These are phyloP conservation scores for Choanephora cucurbitarum DNA, from an alignment of 371 early-diverging fungal genomes.

Conservation along the genomic window DNA sequence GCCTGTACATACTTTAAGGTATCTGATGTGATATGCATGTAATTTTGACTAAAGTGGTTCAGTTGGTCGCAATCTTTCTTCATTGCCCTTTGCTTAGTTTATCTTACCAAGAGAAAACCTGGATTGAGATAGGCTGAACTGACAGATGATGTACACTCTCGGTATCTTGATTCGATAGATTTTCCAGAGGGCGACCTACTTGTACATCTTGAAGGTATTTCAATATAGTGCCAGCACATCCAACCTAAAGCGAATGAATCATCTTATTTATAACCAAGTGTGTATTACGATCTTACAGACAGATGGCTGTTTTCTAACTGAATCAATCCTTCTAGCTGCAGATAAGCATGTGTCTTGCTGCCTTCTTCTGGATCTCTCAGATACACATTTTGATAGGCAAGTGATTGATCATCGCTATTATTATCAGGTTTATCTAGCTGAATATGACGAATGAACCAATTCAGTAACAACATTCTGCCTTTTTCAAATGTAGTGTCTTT, in stretches of 20 bases:
- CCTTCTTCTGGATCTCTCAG: conserved; percentile 36
- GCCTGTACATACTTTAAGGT: conserved; percentile 44
- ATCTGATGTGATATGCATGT: conserved; percentile 61
- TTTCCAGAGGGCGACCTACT: background rate
- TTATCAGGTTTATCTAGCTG: conserved; percentile 3
- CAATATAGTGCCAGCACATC: conserved; percentile 66
- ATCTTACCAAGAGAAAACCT: conserved; percentile 27
- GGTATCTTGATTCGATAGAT: conserved; percentile 16
- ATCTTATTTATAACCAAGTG: background rate
- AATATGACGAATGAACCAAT: conserved; percentile 19
- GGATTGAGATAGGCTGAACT: conserved; percentile 28
- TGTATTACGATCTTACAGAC: conserved; percentile 11
- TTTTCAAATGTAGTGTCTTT: conserved; percentile 58
- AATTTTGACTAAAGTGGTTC: conserved; percentile 30
- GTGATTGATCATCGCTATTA: background rate
- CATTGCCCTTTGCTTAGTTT: too few species aligned
- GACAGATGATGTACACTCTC: conserved; percentile 16
- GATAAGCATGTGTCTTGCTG: conserved; percentile 43
- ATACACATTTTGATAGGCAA: conserved; percentile 2
- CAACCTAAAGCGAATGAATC: conserved; percentile 43
- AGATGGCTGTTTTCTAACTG: conserved; percentile 46
- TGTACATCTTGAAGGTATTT: conserved; percentile 44
- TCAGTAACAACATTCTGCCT: conserved; percentile 41
- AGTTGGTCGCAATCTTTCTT: too few species aligned
- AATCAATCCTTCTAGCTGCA: conserved; percentile 55